Base-by-base conservation (phyloP, 352 stramenopile genomes). In the Globisporangium irregulare region DNA sequence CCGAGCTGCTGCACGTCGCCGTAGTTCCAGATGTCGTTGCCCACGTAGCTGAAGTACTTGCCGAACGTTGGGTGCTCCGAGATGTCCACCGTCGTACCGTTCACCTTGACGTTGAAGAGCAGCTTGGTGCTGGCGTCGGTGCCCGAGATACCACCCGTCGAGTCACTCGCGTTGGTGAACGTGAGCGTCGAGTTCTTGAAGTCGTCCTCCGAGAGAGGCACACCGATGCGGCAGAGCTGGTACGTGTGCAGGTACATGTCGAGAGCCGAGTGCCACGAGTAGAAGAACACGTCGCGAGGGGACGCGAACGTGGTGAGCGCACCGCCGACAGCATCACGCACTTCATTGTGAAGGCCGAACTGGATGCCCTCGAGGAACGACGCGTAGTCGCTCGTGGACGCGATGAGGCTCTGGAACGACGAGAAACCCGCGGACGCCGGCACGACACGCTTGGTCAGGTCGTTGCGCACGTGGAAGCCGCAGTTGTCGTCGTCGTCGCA, bases 171-270 rank as follows among this genome's bases (percentile, higher is more conserved):
- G 48, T 81, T 75, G 8, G 73, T 25, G 70, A 80, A 93, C 22
- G 69, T 72, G 59, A 87, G 62, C 14, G 79, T 61, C 50, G 82
- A 89, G 53, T 72, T 74, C 54, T 80, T 51, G 43, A 86, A 67
- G 63, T 87, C 73, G 5, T 75, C 63, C 55, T 81, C 74, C 15
- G 80, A 83, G 5, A 91, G 59, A 4, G 70, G 76, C 14, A 81
- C 76, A 15, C 76, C 79, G 50, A 92, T 71, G 43, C 77, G 80
- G 73, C 85, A 93, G 70, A 89, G 57, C 59, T 89, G 80, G 72
- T 89, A 91, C 65, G 86, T 78, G 56, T 85, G 72, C 48, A 86
- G 62, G 68, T 86, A 85, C 79, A 92, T 90, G 70, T 93, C 85
- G 34, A 93, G 68, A 1, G 82, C 68, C 32, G 76, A 43, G 65